These are phyloP conservation scores for Ehretia macrophylla DNA, from an alignment of 257 asterid genomes.

Conservation along the genomic window DNA sequence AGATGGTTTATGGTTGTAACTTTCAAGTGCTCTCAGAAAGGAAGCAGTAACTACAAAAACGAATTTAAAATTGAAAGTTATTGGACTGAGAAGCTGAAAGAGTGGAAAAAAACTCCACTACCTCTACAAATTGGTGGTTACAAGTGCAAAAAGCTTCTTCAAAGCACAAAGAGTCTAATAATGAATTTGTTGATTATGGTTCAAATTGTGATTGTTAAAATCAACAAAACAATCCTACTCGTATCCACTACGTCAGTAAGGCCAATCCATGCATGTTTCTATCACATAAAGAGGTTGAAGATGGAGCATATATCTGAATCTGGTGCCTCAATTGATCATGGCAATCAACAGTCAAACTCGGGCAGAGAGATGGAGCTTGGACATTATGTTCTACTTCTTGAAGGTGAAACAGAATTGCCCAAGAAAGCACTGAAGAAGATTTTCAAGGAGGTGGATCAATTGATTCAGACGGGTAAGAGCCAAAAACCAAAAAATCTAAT, in stretches of 20 bases:
- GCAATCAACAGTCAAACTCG: not conserved
- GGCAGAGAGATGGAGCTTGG: not conserved
- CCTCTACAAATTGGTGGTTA: slow-evolving; percentile 3
- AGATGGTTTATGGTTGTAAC: slow-evolving; percentile 11
- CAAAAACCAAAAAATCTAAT: not conserved
- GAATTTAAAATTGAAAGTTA: slow-evolving; percentile 8
- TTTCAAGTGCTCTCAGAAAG: not conserved
- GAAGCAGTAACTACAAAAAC: not conserved
- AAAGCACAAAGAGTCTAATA: not conserved
- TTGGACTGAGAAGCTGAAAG: slow-evolving; percentile 11
- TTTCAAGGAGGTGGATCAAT: not conserved
- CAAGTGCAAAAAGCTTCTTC: slow-evolving; percentile 11
- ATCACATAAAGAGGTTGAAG: not conserved
- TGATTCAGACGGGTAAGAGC: not conserved
- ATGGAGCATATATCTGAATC: not conserved
- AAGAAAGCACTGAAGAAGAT: not conserved
- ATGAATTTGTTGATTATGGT: slow-evolving; percentile 4
- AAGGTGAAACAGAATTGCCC: not conserved
- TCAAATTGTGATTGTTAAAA: slow-evolving; percentile 5
- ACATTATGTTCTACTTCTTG: not conserved
- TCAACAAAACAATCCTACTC: not conserved
- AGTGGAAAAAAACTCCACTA: slow-evolving; percentile 12
- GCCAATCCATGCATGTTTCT: no score
- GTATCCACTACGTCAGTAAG: not conserved
- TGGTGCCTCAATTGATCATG: not conserved